These are phyloP conservation scores for Neofusicoccum ribis DNA, from an alignment of 2,329 filamentous ascomycete genomes.

Conservation along the genomic window DNA sequence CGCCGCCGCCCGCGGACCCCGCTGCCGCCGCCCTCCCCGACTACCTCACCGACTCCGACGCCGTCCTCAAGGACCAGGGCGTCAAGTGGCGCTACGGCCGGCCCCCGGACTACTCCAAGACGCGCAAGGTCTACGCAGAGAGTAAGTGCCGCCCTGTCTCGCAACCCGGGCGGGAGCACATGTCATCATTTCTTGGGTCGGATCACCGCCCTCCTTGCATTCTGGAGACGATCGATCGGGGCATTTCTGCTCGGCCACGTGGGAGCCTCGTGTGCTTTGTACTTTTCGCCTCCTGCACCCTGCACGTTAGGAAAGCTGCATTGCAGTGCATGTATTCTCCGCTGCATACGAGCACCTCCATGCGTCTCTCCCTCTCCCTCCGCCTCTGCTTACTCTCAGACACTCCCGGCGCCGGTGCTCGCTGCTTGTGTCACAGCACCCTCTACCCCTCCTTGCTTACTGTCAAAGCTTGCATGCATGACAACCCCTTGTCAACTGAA, in stretches of 20 bases:
- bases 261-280: constrained; percentile 16
- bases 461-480: constrained; percentile 11
- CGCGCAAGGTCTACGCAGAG: constrained; percentile 58
- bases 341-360: constrained; percentile 8
- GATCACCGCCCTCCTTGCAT: constrained; percentile 8
- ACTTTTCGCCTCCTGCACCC: constrained; percentile 11
- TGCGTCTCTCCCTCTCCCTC: background rate
- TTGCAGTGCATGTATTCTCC: constrained; percentile 13
- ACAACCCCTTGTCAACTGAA: constrained; percentile 11
- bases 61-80: constrained; percentile 55
- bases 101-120: constrained; percentile 65
- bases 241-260: constrained; percentile 10
- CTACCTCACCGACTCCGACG: constrained; percentile 60
- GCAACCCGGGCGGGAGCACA: constrained; percentile 10
- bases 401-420: background rate
- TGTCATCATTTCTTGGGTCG: constrained; percentile 3
- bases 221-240: constrained; percentile 3
- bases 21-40: constrained; percentile 50
- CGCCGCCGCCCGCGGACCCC: constrained; percentile 29
- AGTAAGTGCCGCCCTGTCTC: constrained; percentile 46
- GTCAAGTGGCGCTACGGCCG: constrained; percentile 62
- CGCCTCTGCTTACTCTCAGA: constrained; percentile 2
- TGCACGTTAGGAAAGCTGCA: constrained; percentile 16
- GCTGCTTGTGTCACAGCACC: constrained; percentile 3
- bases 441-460: constrained; percentile 5